Evolutionary conservation across 2,329 filamentous ascomycete species (phyloP), one percentile per base, ranked within the genome.

Genomic region (Curvularia verruculosa): DNA sequence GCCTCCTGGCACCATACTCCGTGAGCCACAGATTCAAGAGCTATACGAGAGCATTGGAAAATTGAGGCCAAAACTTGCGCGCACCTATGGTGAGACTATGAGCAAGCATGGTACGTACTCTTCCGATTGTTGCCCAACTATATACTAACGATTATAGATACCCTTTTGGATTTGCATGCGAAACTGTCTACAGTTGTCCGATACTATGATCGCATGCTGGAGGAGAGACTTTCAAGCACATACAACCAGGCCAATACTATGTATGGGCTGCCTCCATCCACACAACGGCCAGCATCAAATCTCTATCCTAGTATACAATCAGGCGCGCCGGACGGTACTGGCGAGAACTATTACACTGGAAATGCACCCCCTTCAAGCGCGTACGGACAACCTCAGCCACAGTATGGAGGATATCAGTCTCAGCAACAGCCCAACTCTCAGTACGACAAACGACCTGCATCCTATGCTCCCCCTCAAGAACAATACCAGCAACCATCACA

Each of bases 51-150:
- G 93, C 68, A 98, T 99, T 68, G 92, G 94, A n/a, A 85, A 92
- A 15, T 80, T 99, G 61, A 86, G 95, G 48, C 95, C 95, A 1
- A 99, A 99, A 76, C 82, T 99, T 53, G 95, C 95, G 4, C 86
- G 95, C 55, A 97, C 94, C 0, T 97, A 98, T 73, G 95, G 95
- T 53, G 95, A 99, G 80, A 97, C 95, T 0, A 98, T 99, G 95
- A 98, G 95, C 85, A 99, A 99, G 78, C 95, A 98, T 76, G 93
- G 91, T 91, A 80, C 74, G 86, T 78, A 46, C 18, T 4, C 3
- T 12, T 18, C 34, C n/a, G 3, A 5, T 21, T 3, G 21, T 21
- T 5, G 7, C n/a, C 2, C 45, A 10, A 24, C 8, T 12, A 7
- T 5, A 26, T 7, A 10, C 78, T 84, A 69, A 83, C 62, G 12